Conservation (phyloP, 768 basidiomycete genomes). For the Leccinum barrowsii region DNA sequence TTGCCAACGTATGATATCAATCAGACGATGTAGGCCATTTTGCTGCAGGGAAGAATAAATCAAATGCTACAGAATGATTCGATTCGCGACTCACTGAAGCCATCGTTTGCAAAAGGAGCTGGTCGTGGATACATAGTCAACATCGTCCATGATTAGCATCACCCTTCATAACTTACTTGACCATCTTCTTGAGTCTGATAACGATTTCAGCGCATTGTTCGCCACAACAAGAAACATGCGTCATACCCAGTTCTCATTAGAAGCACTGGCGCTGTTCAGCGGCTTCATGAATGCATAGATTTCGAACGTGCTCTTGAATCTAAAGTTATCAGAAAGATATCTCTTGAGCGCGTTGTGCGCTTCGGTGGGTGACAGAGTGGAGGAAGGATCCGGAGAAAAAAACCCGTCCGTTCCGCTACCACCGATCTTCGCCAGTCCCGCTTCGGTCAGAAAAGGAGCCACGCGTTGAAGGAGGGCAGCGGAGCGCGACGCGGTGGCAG, state of each 20-base stretch:
- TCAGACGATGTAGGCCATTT: constrained; percentile 48
- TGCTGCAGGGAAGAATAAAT: constrained; percentile 30
- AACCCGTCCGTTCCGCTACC: constrained; percentile 43
- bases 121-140: not conserved
- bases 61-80: rapidly evolving
- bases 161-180: constrained; percentile 36
- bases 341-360: constrained; percentile 43
- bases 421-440: constrained; percentile 42
- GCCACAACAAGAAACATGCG: not conserved
- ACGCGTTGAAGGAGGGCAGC: constrained; percentile 25
- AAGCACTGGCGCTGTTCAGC: constrained; percentile 36
- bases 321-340: constrained; percentile 42
- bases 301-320: constrained; percentile 39
- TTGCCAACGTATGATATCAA: constrained; percentile 46
- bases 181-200: constrained; percentile 46
- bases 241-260: constrained; percentile 42
- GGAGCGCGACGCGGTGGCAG: constrained; percentile 6
- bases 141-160: constrained; percentile 1
- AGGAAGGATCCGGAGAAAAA: constrained; percentile 32
- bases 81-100: constrained; percentile 31
- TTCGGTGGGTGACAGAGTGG: constrained; percentile 41
- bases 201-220: not conserved
- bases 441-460: constrained; percentile 43
- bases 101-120: constrained; percentile 40
- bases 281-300: constrained; percentile 43